Evolutionary conservation across 257 asterid species (phyloP), one percentile per base, ranked within the genome.

Genomic region (Penstemon barbatus): DNA sequence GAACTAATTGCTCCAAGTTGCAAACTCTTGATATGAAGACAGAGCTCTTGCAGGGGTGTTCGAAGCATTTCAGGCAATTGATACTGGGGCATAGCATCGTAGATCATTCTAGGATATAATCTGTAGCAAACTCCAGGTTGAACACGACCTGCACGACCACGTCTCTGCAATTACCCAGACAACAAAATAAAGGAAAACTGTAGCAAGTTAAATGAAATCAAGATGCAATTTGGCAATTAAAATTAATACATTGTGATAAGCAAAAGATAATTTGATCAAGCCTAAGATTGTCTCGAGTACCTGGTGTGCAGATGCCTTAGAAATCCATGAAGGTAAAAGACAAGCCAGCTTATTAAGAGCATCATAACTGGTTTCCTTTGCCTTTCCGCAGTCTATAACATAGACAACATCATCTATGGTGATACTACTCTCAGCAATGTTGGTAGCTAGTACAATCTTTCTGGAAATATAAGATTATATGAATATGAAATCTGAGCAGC

Each of bases 261-360:
- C 10, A 52, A 40, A 40, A 49, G 63, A 49, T 6, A 62, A 25
- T 36, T 44, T 37, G 9, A 46, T 10, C 33, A 37, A 40, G 63
- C 37, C 60, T 18, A 46, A 38, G 51, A 52, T 76, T 50, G 5
- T 4, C 51, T 33, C 48, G 71, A 8, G 25, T 77, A 90, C 99
- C 97, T 93, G 99, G 79, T 86, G 97, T 19, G 99, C 96, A 60
- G 99, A 93, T 73, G 99, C 99, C 90, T 90, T 90, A 6, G 99
- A 93, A 72, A 93, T 93, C 99, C 99, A 93, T 73, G 99, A 90
- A 49, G 99, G 99, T 49, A 90, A 81, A 69, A 93, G 86, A 71
- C 97, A 90, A 74, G 99, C 96, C 71, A 93, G 78, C 81, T 93
- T 90, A 82, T 93, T 93, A 40, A 90, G 96, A 79, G 99, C 99